phyloP scores from a whole-genome alignment of 495 filamentous ascomycete genomes.

The Letharia columbiana region DNA sequence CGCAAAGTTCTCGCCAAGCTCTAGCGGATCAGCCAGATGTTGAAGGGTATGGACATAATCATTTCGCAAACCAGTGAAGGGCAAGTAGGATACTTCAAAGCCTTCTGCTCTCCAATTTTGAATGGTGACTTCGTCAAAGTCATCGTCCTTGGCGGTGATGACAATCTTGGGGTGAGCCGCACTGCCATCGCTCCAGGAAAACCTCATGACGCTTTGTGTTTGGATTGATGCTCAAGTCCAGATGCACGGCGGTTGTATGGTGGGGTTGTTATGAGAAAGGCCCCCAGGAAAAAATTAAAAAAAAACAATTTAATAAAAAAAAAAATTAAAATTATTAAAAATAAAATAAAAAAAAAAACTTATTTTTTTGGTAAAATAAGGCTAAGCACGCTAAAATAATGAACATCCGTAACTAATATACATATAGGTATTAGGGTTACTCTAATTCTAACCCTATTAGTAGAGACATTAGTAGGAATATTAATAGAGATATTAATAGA shows the following conservation, averaged over 20 bases:
- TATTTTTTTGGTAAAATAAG: no score
- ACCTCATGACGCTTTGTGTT: slow-evolving; percentile 8
- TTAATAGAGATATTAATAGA: no score
- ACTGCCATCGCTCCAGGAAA: slow-evolving; percentile 9
- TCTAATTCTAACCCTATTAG: no score
- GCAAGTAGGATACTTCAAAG: slow-evolving; percentile 54
- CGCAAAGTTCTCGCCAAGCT: slow-evolving; percentile 43
- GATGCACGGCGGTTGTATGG: neutral
- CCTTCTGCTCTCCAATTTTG: slow-evolving; percentile 58
- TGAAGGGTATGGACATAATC: slow-evolving; percentile 43
- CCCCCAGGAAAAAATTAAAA: no score
- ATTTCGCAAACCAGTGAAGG: slow-evolving; percentile 45
- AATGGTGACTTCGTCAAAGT: slow-evolving; percentile 51
- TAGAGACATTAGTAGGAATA: no score
- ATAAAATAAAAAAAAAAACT: no score
- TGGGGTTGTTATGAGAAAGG: no score
- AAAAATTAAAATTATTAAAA: no score
- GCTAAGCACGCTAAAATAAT: no score
- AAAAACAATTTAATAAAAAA: no score
- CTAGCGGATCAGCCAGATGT: slow-evolving; percentile 37
- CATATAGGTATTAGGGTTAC: no score
- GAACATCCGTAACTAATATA: no score
- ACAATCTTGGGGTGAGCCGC: slow-evolving; percentile 45
- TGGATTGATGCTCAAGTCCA: neutral
- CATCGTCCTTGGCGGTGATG: slow-evolving; percentile 51